A percentile compares a stretch with the other conserved stretches of the same genome.
Evolutionary conservation across 352 stramenopile species (phyloP).

Genomic region (Pythium volutum): DNA sequence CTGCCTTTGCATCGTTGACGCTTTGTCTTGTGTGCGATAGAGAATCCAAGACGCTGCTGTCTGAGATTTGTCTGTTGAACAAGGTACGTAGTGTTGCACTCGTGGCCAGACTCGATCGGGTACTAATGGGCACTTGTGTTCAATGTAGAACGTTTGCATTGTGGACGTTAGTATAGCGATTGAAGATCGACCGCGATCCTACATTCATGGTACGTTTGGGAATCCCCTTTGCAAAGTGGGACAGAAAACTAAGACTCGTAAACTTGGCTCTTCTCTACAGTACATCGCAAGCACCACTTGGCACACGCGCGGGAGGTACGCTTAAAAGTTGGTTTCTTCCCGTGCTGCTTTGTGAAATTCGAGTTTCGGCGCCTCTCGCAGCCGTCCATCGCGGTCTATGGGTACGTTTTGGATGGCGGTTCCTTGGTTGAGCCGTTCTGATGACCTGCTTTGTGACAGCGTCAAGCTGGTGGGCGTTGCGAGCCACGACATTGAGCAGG

Average conservation of each 20-base stretch:
- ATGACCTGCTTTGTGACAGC: conserved; percentile 15
- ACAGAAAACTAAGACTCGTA: no score
- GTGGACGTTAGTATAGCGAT: conserved; percentile 64
- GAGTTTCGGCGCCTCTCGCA: conserved; percentile 53
- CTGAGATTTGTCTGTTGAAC: conserved; percentile 70
- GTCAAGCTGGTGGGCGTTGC: conserved; percentile 44
- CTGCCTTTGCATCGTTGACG: background rate
- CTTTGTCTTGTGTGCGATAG: conserved; percentile 22
- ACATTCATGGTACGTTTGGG: conserved; percentile 44
- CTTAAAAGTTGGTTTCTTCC: conserved; percentile 59
- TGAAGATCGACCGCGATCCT: conserved; percentile 61
- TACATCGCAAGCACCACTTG: conserved; percentile 47
- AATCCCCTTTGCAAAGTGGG: no score
- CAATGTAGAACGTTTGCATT: conserved; percentile 51
- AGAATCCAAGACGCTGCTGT: conserved; percentile 59
- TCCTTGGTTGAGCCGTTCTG: background rate
- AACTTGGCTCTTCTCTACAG: conserved; percentile 29
- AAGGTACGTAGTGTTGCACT: conserved; percentile 33
- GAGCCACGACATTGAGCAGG: conserved; percentile 50
- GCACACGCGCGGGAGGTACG: conserved; percentile 53
- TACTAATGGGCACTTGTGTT: background rate
- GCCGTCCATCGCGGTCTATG: conserved; percentile 59
- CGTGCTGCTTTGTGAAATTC: conserved; percentile 66
- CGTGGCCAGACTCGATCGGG: background rate
- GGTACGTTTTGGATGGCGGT: conserved; percentile 24